A percentile compares a stretch with the other conserved stretches of the same genome.
These are phyloP conservation scores for Ceriops tagal DNA, from an alignment of 345 rosid genomes.

Conservation along the genomic window DNA sequence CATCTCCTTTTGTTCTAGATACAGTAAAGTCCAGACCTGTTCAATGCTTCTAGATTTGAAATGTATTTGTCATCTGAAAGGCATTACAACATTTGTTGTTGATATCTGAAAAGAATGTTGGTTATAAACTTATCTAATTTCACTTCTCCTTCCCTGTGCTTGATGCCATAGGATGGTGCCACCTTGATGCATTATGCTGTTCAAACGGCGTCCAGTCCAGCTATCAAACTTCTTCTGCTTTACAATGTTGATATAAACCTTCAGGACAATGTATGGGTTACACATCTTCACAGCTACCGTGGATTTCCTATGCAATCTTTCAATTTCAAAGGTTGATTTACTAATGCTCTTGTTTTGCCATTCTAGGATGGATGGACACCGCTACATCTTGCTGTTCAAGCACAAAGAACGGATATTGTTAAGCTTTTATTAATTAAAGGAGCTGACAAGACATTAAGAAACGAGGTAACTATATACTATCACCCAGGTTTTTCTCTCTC, in stretches of 20 bases:
- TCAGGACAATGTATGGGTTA: constrained; percentile 65
- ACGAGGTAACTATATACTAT: not conserved
- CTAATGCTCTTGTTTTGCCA: constrained; percentile 1
- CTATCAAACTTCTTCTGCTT: constrained; percentile 69
- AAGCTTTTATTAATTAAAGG: constrained; percentile 78
- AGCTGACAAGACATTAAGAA: constrained; percentile 59
- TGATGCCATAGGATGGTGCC: constrained; percentile 69
- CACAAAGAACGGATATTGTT: constrained; percentile 69
- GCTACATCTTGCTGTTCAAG: constrained; percentile 87
- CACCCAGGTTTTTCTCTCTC: not conserved
- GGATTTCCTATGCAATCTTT: not conserved
- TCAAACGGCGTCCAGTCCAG: constrained; percentile 66
- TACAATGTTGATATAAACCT: constrained; percentile 79
- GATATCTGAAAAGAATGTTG: not conserved
- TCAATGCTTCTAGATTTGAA: not conserved
- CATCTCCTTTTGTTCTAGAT: constrained; percentile 75
- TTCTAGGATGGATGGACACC: constrained; percentile 96
- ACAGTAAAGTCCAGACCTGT: constrained; percentile 40
- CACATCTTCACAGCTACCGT: not conserved
- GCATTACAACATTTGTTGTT: not conserved
- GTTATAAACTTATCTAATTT: not conserved
- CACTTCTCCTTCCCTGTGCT: not conserved
- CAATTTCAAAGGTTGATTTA: not conserved
- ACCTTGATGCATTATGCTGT: constrained; percentile 93
- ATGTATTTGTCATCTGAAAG: not conserved